phyloP scores from a whole-genome alignment of 495 filamentous ascomycete species.

The Xylaria curta region DNA sequence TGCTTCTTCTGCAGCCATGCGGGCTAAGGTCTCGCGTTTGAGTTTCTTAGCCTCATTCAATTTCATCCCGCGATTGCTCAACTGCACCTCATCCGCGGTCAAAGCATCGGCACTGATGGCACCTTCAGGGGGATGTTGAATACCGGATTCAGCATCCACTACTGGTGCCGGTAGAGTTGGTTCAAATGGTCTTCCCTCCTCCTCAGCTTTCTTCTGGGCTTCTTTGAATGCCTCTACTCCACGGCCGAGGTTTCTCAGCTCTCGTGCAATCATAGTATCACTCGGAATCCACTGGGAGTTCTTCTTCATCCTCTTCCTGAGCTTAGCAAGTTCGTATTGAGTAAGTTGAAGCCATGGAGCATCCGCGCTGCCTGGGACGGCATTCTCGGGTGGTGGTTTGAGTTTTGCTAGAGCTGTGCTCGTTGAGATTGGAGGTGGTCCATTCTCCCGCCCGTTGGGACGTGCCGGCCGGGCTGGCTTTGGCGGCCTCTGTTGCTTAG shows the following conservation, averaged over 20 bases:
- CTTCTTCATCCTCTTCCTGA: conserved; percentile 98
- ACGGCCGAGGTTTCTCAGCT: conserved; percentile 77
- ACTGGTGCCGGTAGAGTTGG: conserved; percentile 51
- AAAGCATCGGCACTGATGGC: conserved; percentile 57
- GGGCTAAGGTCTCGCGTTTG: conserved; percentile 74
- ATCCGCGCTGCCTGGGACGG: conserved; percentile 74
- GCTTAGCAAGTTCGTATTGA: conserved; percentile 85
- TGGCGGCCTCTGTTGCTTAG: conserved; percentile 45
- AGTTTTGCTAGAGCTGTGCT: conserved; percentile 79
- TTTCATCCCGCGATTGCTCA: conserved; percentile 89
- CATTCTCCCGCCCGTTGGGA: conserved; percentile 36
- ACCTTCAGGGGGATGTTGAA: conserved; percentile 53
- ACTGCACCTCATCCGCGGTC: conserved; percentile 58
- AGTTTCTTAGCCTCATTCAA: conserved; percentile 91
- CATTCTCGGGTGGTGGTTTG: conserved; percentile 78
- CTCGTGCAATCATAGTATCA: conserved; percentile 93
- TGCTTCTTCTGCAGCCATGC: conserved; percentile 72
- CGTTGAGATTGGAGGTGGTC: conserved; percentile 69
- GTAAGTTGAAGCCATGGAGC: conserved; percentile 91
- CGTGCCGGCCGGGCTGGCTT: conserved; percentile 55
- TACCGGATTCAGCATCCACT: conserved; percentile 54
- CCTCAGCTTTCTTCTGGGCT: conserved; percentile 71
- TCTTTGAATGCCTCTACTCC: conserved; percentile 76
- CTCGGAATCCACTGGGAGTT: conserved; percentile 95
- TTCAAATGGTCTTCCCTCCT: conserved; percentile 69